Percentiles rank a stretch among this genome's conserved stretches.
Conservation (phyloP, 192 early-diverging fungal genomes). For the Coemansia sp. region DNA sequence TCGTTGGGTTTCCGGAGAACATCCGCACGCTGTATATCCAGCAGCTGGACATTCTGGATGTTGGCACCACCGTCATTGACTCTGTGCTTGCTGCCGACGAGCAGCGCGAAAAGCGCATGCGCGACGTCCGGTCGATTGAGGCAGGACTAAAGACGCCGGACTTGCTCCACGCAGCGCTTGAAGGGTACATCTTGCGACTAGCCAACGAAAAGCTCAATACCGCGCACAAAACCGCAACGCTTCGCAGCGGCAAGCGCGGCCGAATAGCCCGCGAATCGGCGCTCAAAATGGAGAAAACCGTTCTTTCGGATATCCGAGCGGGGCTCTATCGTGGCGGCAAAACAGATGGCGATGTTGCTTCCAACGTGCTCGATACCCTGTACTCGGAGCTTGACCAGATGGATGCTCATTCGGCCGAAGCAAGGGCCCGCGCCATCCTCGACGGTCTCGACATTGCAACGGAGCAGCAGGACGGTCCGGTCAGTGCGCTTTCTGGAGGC, state of each 20-base stretch:
- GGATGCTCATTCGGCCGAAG: slow-evolving; percentile 63
- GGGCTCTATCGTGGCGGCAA: slow-evolving; percentile 34
- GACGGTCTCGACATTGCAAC: slow-evolving; percentile 72
- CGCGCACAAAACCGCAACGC: slow-evolving; percentile 61
- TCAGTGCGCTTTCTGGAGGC: slow-evolving; percentile 71
- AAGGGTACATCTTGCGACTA: slow-evolving; percentile 50
- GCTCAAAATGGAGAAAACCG: slow-evolving; percentile 52
- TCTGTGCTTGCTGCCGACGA: slow-evolving; percentile 66
- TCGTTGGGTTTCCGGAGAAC: slow-evolving; percentile 84
- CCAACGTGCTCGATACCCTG: slow-evolving; percentile 60
- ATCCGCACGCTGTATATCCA: slow-evolving; percentile 77
- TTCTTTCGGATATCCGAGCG: slow-evolving; percentile 19
- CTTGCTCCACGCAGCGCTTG: slow-evolving; percentile 35
- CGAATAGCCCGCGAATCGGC: slow-evolving; percentile 60
- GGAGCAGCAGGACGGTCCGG: slow-evolving; percentile 61
- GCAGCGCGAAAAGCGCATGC: slow-evolving; percentile 56
- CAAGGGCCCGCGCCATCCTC: slow-evolving; percentile 70
- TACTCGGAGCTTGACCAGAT: slow-evolving; percentile 63
- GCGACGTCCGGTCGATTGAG: slow-evolving; percentile 55
- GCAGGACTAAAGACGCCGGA: slow-evolving; percentile 37
- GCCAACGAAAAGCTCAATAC: slow-evolving; percentile 34
- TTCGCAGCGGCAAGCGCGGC: slow-evolving; percentile 69
- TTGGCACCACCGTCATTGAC: slow-evolving; percentile 59
- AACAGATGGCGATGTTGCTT: slow-evolving; percentile 49
- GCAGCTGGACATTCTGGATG: slow-evolving; percentile 67